Percentiles rank a stretch among this genome's conserved stretches.
Conservation (phyloP, 768 basidiomycete genomes). For the Pisolithus albus region DNA sequence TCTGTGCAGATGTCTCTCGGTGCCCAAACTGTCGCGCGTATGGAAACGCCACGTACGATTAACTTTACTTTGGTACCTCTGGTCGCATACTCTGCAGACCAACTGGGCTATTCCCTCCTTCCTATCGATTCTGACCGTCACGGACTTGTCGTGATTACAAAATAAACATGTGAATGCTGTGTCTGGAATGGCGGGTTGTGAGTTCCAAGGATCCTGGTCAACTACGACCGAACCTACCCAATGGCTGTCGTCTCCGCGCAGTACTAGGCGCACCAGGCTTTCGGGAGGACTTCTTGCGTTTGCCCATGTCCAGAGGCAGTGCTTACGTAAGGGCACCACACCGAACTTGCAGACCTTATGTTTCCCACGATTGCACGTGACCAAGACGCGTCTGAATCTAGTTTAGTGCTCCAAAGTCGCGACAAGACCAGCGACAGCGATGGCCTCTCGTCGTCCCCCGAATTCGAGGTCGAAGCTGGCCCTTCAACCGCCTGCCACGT, state of each 20-base stretch:
- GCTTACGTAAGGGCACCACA: no score
- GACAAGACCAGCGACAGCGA: slow-evolving; percentile 18
- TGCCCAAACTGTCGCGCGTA: background rate
- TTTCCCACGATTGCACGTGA: slow-evolving; percentile 26
- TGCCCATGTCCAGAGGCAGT: slow-evolving; percentile 52
- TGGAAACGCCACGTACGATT: slow-evolving; percentile 52
- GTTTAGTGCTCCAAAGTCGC: no score
- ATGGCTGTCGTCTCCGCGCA: slow-evolving; percentile 58
- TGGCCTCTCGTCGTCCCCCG: slow-evolving; percentile 60
- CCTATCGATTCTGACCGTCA: slow-evolving; percentile 76
- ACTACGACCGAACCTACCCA: slow-evolving; percentile 42
- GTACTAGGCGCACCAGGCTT: slow-evolving; percentile 64
- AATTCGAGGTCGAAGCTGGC: slow-evolving; percentile 37
- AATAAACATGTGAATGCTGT: slow-evolving; percentile 82
- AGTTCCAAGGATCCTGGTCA: slow-evolving; percentile 1
- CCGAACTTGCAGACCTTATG: no score
- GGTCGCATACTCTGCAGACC: slow-evolving; percentile 79
- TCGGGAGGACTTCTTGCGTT: slow-evolving; percentile 84
- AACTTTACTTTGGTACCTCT: slow-evolving; percentile 81
- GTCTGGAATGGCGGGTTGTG: slow-evolving; percentile 37
- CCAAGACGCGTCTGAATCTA: slow-evolving; percentile 18
- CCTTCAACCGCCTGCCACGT: slow-evolving; percentile 30
- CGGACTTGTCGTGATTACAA: slow-evolving; percentile 86
- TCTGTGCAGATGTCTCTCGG: slow-evolving; percentile 41
- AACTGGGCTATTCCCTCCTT: slow-evolving; percentile 80